Percentiles rank a stretch among this genome's conserved stretches.
phyloP scores from a whole-genome alignment of 805 yeast genomes.

The Nematodospora valgi region DNA sequence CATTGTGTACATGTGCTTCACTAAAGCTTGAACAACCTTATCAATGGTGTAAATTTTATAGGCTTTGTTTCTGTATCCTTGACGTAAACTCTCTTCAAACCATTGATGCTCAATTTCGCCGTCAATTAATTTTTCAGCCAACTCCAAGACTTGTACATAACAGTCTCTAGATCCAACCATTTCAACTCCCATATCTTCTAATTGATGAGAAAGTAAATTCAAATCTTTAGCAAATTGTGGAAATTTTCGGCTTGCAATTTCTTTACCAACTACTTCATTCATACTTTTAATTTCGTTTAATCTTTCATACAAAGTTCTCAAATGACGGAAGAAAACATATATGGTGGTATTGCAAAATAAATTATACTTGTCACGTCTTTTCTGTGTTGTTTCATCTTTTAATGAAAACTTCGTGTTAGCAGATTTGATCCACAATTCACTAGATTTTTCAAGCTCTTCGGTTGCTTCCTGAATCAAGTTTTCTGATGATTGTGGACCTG shows the following conservation, averaged over 20 bases:
- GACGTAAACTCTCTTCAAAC: slow-evolving; percentile 94
- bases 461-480: slow-evolving; percentile 29
- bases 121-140: slow-evolving; percentile 75
- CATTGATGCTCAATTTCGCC: slow-evolving; percentile 91
- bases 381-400: slow-evolving; percentile 19
- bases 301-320: slow-evolving; percentile 78
- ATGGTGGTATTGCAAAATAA: slow-evolving; percentile 85
- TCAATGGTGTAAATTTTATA: slow-evolving; percentile 90
- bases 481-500: slow-evolving; percentile 23
- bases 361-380: slow-evolving; percentile 58
- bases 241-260: slow-evolving; percentile 57
- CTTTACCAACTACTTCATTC: slow-evolving; percentile 68
- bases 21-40: slow-evolving; percentile 71
- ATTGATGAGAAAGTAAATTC: slow-evolving; percentile 73
- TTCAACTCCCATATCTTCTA: slow-evolving; percentile 75
- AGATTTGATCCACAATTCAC: slow-evolving; percentile 43
- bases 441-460: slow-evolving; percentile 33
- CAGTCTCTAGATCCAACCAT: slow-evolving; percentile 62
- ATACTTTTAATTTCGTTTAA: slow-evolving; percentile 70
- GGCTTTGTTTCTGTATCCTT: slow-evolving; percentile 90
- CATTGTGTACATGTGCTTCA: slow-evolving; percentile 82
- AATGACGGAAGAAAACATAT: slow-evolving; percentile 84
- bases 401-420: slow-evolving; percentile 29
- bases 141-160: slow-evolving; percentile 71
- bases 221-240: slow-evolving; percentile 85